Evolutionary conservation across 2,329 filamentous ascomycete genomes (phyloP), one percentile per base, ranked within the genome.

Genomic region (Diaporthe longicolla): DNA sequence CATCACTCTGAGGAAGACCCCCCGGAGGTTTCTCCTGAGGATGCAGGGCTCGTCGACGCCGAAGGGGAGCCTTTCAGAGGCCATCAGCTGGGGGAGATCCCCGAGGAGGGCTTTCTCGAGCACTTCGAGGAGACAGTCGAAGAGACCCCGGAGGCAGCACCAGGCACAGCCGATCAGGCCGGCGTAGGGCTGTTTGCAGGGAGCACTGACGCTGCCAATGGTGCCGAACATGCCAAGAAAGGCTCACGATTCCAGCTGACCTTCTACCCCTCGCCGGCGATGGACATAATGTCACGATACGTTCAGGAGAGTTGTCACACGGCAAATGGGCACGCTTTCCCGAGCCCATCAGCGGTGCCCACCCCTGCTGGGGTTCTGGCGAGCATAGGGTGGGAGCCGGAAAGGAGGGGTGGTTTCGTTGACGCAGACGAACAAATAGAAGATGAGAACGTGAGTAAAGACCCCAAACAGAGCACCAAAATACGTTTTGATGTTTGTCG

Each of bases 151-250:
- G 40, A 24, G n/a, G 40, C 15, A 5, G 71, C 50, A 21, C 54
- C 89, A 1, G 90, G 88, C 15, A 82, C 84, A 79, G 89, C 89
- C 13, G 89, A 88, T 6, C 82, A 89, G 69, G 85, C 87, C 0
- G 89, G 88, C 0, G 83, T 84, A 48, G 88, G 89, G 6, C 88
- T 85, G 4, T 91, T 91, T 71, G 86, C 90, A 77, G 84, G 84
- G 0, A 87, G 89, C 9, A 87, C 85, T 63, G 85, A 88, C 79
- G 85, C 83, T 74, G 88, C 88, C 2, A 84, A 82, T 63, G 88
- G 89, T 79, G 88, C 88, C 24, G 89, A 89, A 52, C 54, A 61
- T 29, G 54, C 54, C 11, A 72, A 55, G 45, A 57, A 65, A 24
- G 70, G 73, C 19, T 65, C 71, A 19, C 57, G 68, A 4, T 74